Base-by-base conservation (phyloP, 2,329 filamentous ascomycete species). In the Cladophialophora exuberans region DNA sequence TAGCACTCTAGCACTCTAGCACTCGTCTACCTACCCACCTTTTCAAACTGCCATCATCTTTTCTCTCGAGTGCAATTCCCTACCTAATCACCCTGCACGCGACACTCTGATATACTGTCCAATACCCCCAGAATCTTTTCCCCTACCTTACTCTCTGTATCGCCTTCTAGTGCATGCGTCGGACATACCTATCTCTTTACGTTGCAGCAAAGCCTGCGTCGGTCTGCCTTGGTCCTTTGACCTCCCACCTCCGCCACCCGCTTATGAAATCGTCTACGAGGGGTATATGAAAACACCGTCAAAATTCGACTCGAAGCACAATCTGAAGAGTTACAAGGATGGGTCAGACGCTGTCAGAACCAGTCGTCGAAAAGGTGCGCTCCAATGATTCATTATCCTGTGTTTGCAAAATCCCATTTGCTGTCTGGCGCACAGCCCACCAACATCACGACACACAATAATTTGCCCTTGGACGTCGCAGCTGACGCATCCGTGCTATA, bases 331-430 rank as follows among this genome's bases (percentile, higher is more conserved):
- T 53, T 59, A 63, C 61, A 67, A 81, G 72, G 77, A 99, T 99
- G 94, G 94, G 94, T 84, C 94, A 99, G 83, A 99, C 94, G 76
- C 87, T 99, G 72, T 97, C 93, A 70, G 94, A 99, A 82, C 94
- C 94, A 70, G 92, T 99, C 70, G 89, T 96, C 75, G 94, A 97
- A 73, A 99, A 99, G 92, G 94, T 99, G 83, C 33, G 56, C 36
- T 28, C 44, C 31, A 13, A 25, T 47, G 23, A 18, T 51, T 18
- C 35, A 31, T 44, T 38, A 33, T 44, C 22, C 35, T 15, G 28
- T 23, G 15, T 26, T 33, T 23, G 6, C 10, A 25, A 36, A 26
- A 25, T 3, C 20, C 20, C 43, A 23, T 11, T 20, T 39, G 35
- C 17, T 11, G n/a, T 20, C n/a, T n/a, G 10, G 35, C 35, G 26